Conservation (phyloP, 192 early-diverging fungal genomes). For the Coemansia sp. region DNA sequence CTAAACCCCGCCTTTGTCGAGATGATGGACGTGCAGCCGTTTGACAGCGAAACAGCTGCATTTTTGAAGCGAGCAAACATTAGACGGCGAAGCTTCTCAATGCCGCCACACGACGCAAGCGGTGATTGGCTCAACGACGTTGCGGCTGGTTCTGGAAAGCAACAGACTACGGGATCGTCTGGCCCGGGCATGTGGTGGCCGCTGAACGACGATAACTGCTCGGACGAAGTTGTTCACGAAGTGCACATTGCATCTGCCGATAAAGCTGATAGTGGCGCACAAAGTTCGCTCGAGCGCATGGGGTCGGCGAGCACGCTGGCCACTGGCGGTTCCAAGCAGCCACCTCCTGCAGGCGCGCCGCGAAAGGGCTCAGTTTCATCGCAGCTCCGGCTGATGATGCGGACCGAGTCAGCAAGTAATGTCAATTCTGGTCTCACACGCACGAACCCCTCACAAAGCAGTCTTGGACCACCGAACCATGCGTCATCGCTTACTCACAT, state of each 20-base stretch:
- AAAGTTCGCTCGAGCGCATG: constrained; percentile 27
- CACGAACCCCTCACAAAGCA: constrained; percentile 23
- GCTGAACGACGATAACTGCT: constrained; percentile 53
- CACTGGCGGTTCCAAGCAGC: constrained; percentile 9
- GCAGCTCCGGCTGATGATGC: constrained; percentile 47
- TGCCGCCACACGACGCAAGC: constrained; percentile 20
- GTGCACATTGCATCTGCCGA: constrained; percentile 36
- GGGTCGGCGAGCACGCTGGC: constrained; percentile 30
- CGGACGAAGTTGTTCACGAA: constrained; percentile 47
- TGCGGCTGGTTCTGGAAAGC: constrained; percentile 12
- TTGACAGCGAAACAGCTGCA: constrained; percentile 29
- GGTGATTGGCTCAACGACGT: constrained; percentile 37
- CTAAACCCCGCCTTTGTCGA: constrained; percentile 53
- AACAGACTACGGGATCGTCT: constrained; percentile 7
- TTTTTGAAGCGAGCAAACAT: constrained; percentile 48
- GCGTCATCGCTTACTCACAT: constrained; percentile 21
- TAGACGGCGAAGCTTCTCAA: constrained; percentile 48
- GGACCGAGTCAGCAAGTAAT: constrained; percentile 24
- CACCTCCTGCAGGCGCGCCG: constrained; percentile 14
- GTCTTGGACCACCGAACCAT: constrained; percentile 13
- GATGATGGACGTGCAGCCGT: constrained; percentile 55
- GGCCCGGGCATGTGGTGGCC: constrained; percentile 57
- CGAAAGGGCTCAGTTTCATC: constrained; percentile 53
- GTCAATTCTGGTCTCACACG: constrained; percentile 3
- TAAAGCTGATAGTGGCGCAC: background rate